Base-by-base conservation (phyloP, 441 rosid species). In the Kokia cookei region DNA sequence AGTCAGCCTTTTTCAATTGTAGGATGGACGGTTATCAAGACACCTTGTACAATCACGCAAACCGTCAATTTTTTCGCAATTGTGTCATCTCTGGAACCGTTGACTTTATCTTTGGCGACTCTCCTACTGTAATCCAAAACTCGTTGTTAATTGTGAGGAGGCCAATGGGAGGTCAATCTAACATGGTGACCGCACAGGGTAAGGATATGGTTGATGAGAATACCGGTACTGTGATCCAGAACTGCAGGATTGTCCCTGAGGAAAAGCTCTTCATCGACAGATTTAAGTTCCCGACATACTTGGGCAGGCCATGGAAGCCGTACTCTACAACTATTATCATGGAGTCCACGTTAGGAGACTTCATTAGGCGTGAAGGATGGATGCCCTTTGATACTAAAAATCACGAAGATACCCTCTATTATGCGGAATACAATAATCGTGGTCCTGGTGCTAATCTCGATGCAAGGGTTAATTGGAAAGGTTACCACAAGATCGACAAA, bases 261-360 rank as follows among this genome's bases (percentile, higher is more conserved):
- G 6, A 32, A 32, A 32, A 32, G 32, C 69, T 74, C n/a, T 70
- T 45, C 67, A 63, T 54, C 9, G 48, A 17, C 37, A 74, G 73
- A 19, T 42, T 71, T 65, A 42, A 27, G 53, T 17, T 78, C 63
- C 53, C 14, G 59, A 77, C 84, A n/a, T 83, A 65, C 79, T 55
- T 83, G 35, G 87, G 84, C 45, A 73, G 89, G 54, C 91, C 89
- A 1, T 84, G 89, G 91, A 81, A 77, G 79, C 6, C 59, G 48
- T 77, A 63, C 10, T 75, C 87, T 7, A 75, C 72, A 14, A 75
- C 86, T 8, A 77, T 85, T 29, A 7, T 85, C 67, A 73, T 87
- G 79, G 83, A 85, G 60, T 69, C 73, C 1, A 68, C 24, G 2
- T 24, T 87, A 2, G 88, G 79, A 11, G 82, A 82, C 19, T 70